A percentile compares a stretch with the other conserved stretches of the same genome.
Evolutionary conservation across 345 rosid species (phyloP).

Genomic region (Raphanus sativus): DNA sequence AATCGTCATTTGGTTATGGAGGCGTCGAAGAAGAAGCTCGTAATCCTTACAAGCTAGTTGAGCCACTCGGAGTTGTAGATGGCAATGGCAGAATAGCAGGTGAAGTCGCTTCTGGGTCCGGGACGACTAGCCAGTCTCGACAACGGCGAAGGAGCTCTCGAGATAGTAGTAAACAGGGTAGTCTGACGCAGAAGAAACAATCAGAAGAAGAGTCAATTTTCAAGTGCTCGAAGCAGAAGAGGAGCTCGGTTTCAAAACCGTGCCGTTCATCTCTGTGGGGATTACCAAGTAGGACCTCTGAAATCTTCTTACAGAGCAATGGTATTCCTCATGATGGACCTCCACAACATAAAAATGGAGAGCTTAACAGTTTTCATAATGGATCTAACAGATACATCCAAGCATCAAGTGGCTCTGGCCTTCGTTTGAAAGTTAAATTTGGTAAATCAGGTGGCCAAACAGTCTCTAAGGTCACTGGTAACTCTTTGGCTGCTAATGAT

Average conservation of each 20-base stretch:
- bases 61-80: conserved; percentile 32
- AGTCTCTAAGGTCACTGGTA: conserved; percentile 45
- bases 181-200: too few species aligned
- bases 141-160: conserved; percentile 49
- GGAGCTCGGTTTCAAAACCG: conserved; percentile 64
- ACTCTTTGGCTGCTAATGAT: conserved; percentile 38
- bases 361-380: conserved; percentile 34
- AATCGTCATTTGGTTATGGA: conserved; percentile 34
- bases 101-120: conserved; percentile 45
- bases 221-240: conserved; percentile 61
- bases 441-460: conserved; percentile 54
- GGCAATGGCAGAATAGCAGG: conserved; percentile 45
- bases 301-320: conserved; percentile 44
- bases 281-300: conserved; percentile 47
- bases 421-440: conserved; percentile 80
- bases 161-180: too few species aligned
- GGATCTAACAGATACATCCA: conserved; percentile 42
- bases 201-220: conserved; percentile 42
- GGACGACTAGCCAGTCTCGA: conserved; percentile 40
- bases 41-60: conserved; percentile 38
- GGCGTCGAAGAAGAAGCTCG: conserved; percentile 6
- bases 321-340: conserved; percentile 42
- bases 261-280: conserved; percentile 83
- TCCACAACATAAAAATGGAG: conserved; percentile 42
- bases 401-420: conserved; percentile 47